Percentiles rank a stretch among this genome's conserved stretches.
phyloP scores from a whole-genome alignment of 2,329 filamentous ascomycete genomes.

The Cytospora chrysosperma region DNA sequence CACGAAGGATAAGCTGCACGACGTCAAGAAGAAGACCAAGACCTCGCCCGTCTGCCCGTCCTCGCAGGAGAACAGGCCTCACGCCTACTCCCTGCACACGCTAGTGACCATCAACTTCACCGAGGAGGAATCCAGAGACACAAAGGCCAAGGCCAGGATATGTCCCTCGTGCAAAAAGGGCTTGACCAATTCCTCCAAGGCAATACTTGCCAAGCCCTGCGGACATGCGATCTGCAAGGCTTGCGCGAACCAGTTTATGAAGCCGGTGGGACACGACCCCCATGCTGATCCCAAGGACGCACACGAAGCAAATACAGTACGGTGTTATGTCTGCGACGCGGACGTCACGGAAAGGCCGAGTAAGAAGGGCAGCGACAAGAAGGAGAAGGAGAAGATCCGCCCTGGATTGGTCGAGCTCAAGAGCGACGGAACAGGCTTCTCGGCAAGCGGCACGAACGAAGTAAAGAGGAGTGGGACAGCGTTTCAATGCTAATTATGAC shows the following conservation, averaged over 20 bases:
- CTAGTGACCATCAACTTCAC: slow-evolving; percentile 76
- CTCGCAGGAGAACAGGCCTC: slow-evolving; percentile 63
- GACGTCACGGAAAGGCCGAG: slow-evolving; percentile 58
- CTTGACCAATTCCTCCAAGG: slow-evolving; percentile 78
- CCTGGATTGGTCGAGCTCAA: slow-evolving; percentile 76
- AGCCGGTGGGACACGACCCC: slow-evolving; percentile 55
- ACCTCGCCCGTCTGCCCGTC: slow-evolving; percentile 73
- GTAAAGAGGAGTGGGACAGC: slow-evolving; percentile 77
- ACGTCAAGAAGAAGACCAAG: slow-evolving; percentile 62
- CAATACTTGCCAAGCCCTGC: slow-evolving; percentile 81
- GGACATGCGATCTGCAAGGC: slow-evolving; percentile 88
- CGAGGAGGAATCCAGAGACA: slow-evolving; percentile 59
- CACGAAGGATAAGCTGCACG: slow-evolving; percentile 54
- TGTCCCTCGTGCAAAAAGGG: slow-evolving; percentile 87
- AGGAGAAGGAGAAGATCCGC: slow-evolving; percentile 56
- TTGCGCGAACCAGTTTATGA: slow-evolving; percentile 83
- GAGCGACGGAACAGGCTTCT: slow-evolving; percentile 90
- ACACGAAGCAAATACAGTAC: slow-evolving; percentile 44
- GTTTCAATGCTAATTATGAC: slow-evolving; percentile 67
- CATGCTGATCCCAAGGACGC: slow-evolving; percentile 56
- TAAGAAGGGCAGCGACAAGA: slow-evolving; percentile 42
- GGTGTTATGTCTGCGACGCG: slow-evolving; percentile 85
- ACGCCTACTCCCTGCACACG: slow-evolving; percentile 74
- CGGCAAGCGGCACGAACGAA: slow-evolving; percentile 78
- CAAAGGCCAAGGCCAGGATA: slow-evolving; percentile 45